Evolutionary conservation across 495 filamentous ascomycete genomes (phyloP).

Genomic region (Aspergillus egyptiacus): DNA sequence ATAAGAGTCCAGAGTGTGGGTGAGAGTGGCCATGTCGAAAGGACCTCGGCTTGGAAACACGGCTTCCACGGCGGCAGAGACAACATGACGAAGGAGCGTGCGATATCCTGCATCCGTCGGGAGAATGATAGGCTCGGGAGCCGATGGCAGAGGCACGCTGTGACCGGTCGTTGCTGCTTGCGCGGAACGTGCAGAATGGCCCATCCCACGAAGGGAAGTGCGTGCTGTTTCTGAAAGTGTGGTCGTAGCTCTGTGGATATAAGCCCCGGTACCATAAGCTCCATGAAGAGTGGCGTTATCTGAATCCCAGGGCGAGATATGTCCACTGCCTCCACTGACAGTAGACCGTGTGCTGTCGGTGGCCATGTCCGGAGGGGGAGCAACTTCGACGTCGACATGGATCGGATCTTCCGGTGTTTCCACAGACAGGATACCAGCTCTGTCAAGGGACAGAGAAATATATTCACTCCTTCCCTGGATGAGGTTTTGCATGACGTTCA

Average conservation of each 20-base stretch:
- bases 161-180: too few relatives aligned
- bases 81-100: slow-evolving; percentile 24
- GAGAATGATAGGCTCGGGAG: too few relatives aligned
- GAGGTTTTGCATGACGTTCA: slow-evolving; percentile 14
- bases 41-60: slow-evolving; percentile 18
- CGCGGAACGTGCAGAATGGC: too few relatives aligned
- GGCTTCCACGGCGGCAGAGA: slow-evolving; percentile 20
- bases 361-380: neutral
- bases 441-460: slow-evolving; percentile 7
- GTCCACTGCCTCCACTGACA: too few relatives aligned
- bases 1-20: neutral
- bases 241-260: too few relatives aligned
- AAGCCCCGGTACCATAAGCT: too few relatives aligned
- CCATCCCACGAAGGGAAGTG: too few relatives aligned
- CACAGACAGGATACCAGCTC: slow-evolving; percentile 13
- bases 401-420: slow-evolving; percentile 9
- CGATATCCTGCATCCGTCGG: slow-evolving; percentile 18
- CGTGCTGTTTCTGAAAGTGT: too few relatives aligned
- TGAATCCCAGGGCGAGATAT: too few relatives aligned
- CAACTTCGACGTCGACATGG: neutral
- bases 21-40: slow-evolving; percentile 5
- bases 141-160: slow-evolving; percentile 1
- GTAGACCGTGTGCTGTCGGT: neutral
- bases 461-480: slow-evolving; percentile 12
- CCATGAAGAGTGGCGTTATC: too few relatives aligned